Base-by-base conservation (phyloP, 2,329 filamentous ascomycete species). In the Plenodomus tracheiphilus region DNA sequence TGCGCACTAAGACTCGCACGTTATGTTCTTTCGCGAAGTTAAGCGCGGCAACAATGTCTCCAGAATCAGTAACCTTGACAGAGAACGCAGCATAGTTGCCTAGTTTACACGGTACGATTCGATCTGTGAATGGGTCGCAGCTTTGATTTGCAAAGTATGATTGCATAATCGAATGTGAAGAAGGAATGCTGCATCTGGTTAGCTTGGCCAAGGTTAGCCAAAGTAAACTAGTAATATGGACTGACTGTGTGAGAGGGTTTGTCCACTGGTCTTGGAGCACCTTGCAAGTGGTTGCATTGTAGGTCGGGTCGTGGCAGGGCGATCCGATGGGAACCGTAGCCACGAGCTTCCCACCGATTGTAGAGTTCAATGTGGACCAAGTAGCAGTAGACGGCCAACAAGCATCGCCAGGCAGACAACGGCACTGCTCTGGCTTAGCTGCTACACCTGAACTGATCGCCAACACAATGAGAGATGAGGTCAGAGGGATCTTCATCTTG, bases 241-340 rank as follows among this genome's bases (percentile, higher is more conserved):
- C 53, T 47, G 47, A 60, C 54, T 63, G 56, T 3, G 25, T 39
- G 16, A 41, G 37, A 22, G 59, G 55, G 17, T 54, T 39, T 15
- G 35, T 36, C 55, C 53, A 59, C 35, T 19, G 17, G 39, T 67
- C 61, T 39, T 54, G 46, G 35, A 64, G 41, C 15, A 39, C 39
- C n/a, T 49, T 30, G 19, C 61, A 64, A n/a, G 40, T 45, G 11
- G 21, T 44, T 8, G 41, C 58, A 51, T 62, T 46, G 38, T 62
- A 64, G 10, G 41, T 51, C 6, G 53, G 54, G 15, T 52, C 68
- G 46, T 75, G 71, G 50, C 72, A 75, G 5, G 68, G 65, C 18
- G 60, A 64, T 6, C 68, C 74, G 15, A 75, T 63, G 15, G 73
- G 74, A 4, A 74, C 65, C 15, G 73, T 75, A 3, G 66, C 62